A percentile compares a stretch with the other conserved stretches of the same genome.
Conservation (phyloP, 2,329 filamentous ascomycete species). For the Escovopsis sp. region DNA sequence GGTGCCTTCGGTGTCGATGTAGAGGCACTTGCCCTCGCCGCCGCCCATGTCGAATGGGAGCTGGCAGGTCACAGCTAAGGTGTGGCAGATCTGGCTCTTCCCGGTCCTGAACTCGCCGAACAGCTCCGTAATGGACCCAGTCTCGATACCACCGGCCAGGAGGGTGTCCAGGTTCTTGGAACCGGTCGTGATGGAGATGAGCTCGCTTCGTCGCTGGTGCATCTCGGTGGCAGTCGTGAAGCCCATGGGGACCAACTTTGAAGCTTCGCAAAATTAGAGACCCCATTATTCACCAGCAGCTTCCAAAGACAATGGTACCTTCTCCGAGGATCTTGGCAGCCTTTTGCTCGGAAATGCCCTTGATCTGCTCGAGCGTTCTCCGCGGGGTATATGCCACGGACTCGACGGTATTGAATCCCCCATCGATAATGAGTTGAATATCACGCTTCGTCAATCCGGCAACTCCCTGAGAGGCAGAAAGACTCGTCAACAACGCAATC, state of each 20-base stretch:
- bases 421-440: slow-evolving; percentile 83
- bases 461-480: slow-evolving; percentile 46
- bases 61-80: slow-evolving; percentile 94
- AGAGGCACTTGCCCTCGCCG: slow-evolving; percentile 93
- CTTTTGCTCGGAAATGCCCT: slow-evolving; percentile 95
- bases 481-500: neutral
- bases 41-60: slow-evolving; percentile 98
- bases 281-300: neutral
- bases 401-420: slow-evolving; percentile 90
- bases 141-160: slow-evolving; percentile 87
- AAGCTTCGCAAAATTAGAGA: slow-evolving; percentile 38
- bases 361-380: slow-evolving; percentile 80
- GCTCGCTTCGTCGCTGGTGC: slow-evolving; percentile 89
- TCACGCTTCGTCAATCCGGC: slow-evolving; percentile 87
- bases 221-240: slow-evolving; percentile 99
- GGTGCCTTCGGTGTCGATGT: slow-evolving; percentile 96
- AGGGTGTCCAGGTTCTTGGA: slow-evolving; percentile 95
- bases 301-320: slow-evolving; percentile 36
- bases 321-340: slow-evolving; percentile 82
- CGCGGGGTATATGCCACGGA: slow-evolving; percentile 84
- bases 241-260: slow-evolving; percentile 94
- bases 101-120: slow-evolving; percentile 97
- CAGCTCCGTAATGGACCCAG: slow-evolving; percentile 92
- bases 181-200: slow-evolving; percentile 95
- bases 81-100: slow-evolving; percentile 98